Conservation (phyloP, 108 stramenopile genomes). For the Nitzschia inconspicua region DNA sequence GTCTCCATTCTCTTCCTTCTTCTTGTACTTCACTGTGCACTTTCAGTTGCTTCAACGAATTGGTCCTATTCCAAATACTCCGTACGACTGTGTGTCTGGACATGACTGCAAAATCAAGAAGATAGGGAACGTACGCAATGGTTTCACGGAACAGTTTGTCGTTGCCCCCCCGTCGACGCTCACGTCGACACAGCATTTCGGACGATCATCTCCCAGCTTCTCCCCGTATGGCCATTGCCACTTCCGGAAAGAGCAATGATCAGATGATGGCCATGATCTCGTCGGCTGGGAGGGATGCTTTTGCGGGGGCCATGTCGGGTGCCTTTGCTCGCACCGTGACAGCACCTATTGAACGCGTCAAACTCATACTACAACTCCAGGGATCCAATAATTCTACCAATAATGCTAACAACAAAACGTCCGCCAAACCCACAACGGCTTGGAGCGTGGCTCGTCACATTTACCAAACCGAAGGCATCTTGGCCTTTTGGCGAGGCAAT, state of each 20-base stretch:
- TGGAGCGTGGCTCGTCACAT: slow-evolving; percentile 59
- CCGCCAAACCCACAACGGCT: slow-evolving; percentile 7
- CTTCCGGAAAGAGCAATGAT: not conserved
- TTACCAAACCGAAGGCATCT: slow-evolving; percentile 55
- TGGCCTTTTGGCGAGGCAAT: slow-evolving; percentile 87
- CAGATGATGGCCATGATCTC: not conserved
- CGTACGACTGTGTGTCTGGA: no score
- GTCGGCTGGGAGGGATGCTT: slow-evolving; percentile 53
- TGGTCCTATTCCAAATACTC: no score
- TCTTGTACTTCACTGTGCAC: no score
- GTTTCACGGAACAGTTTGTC: not conserved
- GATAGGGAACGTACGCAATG: no score
- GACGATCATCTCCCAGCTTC: not conserved
- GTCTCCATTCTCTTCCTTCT: no score
- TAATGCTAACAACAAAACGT: not conserved
- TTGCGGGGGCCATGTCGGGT: slow-evolving; percentile 80
- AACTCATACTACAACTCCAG: slow-evolving; percentile 91
- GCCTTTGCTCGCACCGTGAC: slow-evolving; percentile 84
- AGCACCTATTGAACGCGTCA: slow-evolving; percentile 98
- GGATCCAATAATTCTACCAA: slow-evolving; percentile 10
- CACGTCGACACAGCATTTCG: not conserved
- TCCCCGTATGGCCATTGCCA: not conserved
- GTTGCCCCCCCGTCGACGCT: not conserved
- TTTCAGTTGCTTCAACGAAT: no score
- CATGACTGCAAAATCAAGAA: no score